Evolutionary conservation across 805 yeast species (phyloP).

Genomic region (Candida peoriensis): DNA sequence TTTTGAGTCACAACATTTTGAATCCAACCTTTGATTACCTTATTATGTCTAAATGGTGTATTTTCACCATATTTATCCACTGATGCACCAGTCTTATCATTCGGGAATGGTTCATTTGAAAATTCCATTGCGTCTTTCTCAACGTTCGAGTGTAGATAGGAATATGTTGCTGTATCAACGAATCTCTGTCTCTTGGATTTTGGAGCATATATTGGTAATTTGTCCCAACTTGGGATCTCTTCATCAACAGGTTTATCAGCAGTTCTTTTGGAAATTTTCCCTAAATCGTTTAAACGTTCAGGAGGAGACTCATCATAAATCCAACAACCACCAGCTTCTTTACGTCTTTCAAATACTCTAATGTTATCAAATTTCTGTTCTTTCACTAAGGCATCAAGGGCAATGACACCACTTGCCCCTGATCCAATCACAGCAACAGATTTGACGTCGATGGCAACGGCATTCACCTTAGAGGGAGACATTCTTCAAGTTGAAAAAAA

Average conservation of each 20-base stretch:
- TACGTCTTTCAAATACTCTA: constrained; percentile 35
- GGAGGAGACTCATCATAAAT: constrained; percentile 21
- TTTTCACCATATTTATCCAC: constrained; percentile 6
- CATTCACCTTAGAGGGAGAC: too few species aligned
- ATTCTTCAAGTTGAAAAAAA: too few species aligned
- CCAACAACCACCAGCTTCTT: constrained; percentile 40
- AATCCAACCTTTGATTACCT: constrained; percentile 7
- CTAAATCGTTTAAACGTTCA: constrained; percentile 3
- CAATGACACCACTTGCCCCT: constrained; percentile 40
- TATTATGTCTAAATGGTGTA: constrained; percentile 11
- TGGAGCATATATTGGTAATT: constrained; percentile 3
- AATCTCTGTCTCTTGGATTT: constrained; percentile 4
- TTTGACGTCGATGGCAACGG: too few species aligned
- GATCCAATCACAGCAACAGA: constrained; percentile 40
- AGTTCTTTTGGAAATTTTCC: background rate
- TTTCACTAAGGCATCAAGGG: constrained; percentile 28
- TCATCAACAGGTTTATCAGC: constrained; percentile 3
- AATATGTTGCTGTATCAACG: constrained; percentile 7
- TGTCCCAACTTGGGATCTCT: background rate
- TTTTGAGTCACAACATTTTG: constrained; percentile 3
- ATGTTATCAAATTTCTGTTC: constrained; percentile 29
- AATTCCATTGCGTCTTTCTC: constrained; percentile 8
- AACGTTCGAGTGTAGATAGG: constrained; percentile 8
- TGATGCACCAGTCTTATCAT: constrained; percentile 1
- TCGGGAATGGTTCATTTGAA: constrained; percentile 5